These are phyloP conservation scores for Choanephora cucurbitarum DNA, from an alignment of 371 early-diverging fungal genomes.

Conservation along the genomic window DNA sequence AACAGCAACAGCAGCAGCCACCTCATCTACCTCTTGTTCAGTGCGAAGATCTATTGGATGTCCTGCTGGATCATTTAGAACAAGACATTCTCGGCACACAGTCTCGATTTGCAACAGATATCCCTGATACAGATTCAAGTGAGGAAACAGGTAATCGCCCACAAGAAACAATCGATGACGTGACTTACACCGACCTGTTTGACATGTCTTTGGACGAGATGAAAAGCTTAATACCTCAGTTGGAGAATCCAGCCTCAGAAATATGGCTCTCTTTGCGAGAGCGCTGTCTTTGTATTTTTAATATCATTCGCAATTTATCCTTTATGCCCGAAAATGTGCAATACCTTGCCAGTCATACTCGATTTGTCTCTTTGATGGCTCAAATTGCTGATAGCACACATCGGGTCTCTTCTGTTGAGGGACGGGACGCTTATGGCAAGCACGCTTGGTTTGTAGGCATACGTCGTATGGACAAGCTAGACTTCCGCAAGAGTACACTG, in stretches of 20 bases:
- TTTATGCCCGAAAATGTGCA: conserved; percentile 64
- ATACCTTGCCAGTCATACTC: conserved; percentile 56
- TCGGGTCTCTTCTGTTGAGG: conserved; percentile 12
- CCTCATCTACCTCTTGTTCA: conserved; percentile 35
- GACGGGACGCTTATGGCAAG: conserved; percentile 21
- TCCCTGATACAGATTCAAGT: no score
- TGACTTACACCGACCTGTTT: conserved; percentile 50
- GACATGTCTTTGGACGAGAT: conserved; percentile 60
- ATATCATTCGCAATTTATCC: conserved; percentile 65
- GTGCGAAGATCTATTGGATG: conserved; percentile 60
- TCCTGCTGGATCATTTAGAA: conserved; percentile 52
- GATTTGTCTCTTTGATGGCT: conserved; percentile 49
- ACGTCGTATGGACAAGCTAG: conserved; percentile 55
- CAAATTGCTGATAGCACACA: conserved; percentile 22
- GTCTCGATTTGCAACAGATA: conserved; percentile 18
- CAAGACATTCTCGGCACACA: conserved; percentile 38
- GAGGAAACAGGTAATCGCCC: not conserved
- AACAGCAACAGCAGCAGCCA: conserved; percentile 16
- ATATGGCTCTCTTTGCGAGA: conserved; percentile 49
- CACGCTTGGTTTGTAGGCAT: conserved; percentile 51
- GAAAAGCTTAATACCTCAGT: conserved; percentile 51
- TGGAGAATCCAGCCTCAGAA: conserved; percentile 46
- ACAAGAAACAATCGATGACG: conserved; percentile 14
- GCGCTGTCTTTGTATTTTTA: conserved; percentile 51
- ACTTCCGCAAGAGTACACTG: conserved; percentile 59